Conservation (phyloP, 441 rosid species). For the Populus hybrid region DNA sequence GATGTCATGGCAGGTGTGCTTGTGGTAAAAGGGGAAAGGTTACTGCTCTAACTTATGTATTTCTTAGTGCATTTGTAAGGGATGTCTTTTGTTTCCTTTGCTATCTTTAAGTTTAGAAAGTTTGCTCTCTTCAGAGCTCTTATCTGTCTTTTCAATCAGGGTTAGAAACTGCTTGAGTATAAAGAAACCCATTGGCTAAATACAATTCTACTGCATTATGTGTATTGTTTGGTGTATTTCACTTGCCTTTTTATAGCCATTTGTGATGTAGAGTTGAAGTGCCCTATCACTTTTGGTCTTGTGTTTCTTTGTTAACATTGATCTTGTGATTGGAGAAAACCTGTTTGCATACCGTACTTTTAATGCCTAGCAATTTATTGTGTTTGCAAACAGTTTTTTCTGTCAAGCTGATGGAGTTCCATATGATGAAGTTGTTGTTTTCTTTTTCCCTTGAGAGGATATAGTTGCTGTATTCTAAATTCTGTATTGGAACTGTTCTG, state of each 20-base stretch:
- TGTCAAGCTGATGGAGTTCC: not conserved
- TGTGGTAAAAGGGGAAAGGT: slow-evolving; percentile 93
- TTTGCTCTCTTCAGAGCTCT: not conserved
- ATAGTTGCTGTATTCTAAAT: not conserved
- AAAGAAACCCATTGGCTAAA: not conserved
- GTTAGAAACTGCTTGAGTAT: not conserved
- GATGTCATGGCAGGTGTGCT: slow-evolving; percentile 97
- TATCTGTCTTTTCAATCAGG: not conserved
- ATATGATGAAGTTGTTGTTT: not conserved
- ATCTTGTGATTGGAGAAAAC: not conserved
- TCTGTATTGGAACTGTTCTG: not conserved
- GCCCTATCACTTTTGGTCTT: not conserved
- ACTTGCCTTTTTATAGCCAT: not conserved
- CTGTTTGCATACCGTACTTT: not conserved
- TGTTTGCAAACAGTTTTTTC: not conserved
- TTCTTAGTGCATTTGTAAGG: not conserved
- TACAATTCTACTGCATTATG: not conserved
- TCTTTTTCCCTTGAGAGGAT: not conserved
- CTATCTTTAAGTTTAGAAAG: not conserved
- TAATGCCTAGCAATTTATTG: not conserved
- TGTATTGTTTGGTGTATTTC: not conserved
- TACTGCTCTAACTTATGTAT: slow-evolving; percentile 12
- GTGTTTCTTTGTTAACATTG: not conserved
- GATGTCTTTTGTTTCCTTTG: not conserved
- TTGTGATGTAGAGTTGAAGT: not conserved